Evolutionary conservation across 164 flowering plant genomes (phyloP).

Genomic region (Warburgia ugandensis): DNA sequence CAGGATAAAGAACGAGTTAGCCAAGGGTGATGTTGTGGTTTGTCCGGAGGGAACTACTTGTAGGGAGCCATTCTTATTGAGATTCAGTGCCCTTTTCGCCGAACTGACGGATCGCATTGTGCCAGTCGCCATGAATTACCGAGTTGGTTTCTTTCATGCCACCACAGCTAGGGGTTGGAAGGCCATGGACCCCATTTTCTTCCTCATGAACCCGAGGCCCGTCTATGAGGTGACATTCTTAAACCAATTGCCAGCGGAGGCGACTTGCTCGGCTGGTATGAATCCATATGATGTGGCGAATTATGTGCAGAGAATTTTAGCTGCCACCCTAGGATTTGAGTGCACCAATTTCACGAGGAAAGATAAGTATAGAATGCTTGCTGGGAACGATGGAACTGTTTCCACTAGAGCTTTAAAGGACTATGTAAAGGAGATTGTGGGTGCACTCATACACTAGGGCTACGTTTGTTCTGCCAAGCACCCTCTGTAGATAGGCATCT

Average conservation of each 20-base stretch:
- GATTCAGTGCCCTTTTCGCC: slow-evolving; percentile 90
- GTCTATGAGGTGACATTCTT: slow-evolving; percentile 85
- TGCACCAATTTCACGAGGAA: slow-evolving; percentile 88
- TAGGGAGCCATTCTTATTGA: slow-evolving; percentile 75
- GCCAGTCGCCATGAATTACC: slow-evolving; percentile 91
- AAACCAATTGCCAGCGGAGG: slow-evolving; percentile 80
- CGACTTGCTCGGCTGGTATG: slow-evolving; percentile 80
- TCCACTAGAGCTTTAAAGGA: slow-evolving; percentile 28
- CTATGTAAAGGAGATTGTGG: slow-evolving; percentile 32
- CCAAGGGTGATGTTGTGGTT: slow-evolving; percentile 70
- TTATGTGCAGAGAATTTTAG: slow-evolving; percentile 80
- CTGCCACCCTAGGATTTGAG: slow-evolving; percentile 84
- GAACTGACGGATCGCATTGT: slow-evolving; percentile 86
- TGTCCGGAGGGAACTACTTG: slow-evolving; percentile 99
- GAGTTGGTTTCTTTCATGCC: slow-evolving; percentile 89
- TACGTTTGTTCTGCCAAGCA: no score
- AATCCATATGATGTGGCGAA: slow-evolving; percentile 89
- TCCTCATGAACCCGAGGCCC: slow-evolving; percentile 95
- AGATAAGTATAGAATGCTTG: slow-evolving; percentile 84
- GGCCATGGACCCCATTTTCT: slow-evolving; percentile 77
- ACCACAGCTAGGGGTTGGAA: slow-evolving; percentile 97
- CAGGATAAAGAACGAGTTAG: slow-evolving; percentile 46
- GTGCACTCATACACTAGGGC: slow-evolving; percentile 30
- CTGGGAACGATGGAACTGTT: slow-evolving; percentile 87
- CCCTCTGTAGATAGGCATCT: no score